A percentile compares a stretch with the other conserved stretches of the same genome.
phyloP scores from a whole-genome alignment of 2,329 filamentous ascomycete species.

The Colletotrichum tabaci region DNA sequence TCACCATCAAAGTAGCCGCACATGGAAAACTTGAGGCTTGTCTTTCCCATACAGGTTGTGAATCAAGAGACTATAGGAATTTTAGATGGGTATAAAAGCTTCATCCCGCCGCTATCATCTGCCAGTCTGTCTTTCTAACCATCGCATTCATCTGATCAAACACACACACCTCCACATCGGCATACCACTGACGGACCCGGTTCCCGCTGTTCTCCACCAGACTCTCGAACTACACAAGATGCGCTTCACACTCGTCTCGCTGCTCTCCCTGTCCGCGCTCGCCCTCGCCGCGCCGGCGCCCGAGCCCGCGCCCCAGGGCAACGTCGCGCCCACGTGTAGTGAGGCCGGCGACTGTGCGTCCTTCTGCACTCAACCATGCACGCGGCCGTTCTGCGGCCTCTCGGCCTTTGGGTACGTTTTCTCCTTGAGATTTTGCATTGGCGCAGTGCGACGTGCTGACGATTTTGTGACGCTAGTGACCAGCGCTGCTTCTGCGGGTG shows the following conservation, averaged over 20 bases:
- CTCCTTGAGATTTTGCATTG: background rate
- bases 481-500: conserved; percentile 17
- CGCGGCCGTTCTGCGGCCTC: conserved; percentile 11
- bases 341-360: conserved; percentile 11
- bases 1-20: no score
- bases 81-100: no score
- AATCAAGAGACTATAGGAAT: no score
- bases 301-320: conserved; percentile 13
- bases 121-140: no score
- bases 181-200: no score
- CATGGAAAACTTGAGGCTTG: no score
- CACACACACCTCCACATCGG: no score
- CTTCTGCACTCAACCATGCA: conserved; percentile 17
- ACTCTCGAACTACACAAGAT: background rate
- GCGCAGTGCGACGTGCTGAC: background rate
- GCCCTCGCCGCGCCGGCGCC: conserved; percentile 13
- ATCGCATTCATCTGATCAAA: no score
- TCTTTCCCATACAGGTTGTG: no score
- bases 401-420: conserved; percentile 24
- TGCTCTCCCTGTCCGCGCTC: conserved; percentile 8
- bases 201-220: no score
- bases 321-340: conserved; percentile 13
- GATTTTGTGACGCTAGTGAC: background rate
- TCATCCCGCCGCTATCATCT: no score
- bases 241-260: conserved; percentile 4